Conservation (phyloP, 768 basidiomycete genomes). For the Phaeotremella skinneri region DNA sequence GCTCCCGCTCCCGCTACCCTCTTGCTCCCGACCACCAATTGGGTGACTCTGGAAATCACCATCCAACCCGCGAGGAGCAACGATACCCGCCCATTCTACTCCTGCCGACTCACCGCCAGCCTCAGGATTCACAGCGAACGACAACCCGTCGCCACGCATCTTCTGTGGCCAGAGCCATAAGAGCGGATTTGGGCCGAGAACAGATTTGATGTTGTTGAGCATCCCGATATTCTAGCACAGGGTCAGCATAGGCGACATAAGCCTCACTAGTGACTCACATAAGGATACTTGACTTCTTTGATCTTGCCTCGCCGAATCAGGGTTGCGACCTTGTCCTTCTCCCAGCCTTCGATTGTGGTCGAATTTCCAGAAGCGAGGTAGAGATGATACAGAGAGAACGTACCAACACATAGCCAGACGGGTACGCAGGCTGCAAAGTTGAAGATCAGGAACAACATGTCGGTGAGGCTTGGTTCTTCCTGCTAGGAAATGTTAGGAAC, state of each 20-base stretch:
- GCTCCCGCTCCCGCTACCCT: constrained; percentile 14
- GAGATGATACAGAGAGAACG: constrained; percentile 89
- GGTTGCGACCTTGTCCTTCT: constrained; percentile 89
- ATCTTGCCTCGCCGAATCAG: constrained; percentile 82
- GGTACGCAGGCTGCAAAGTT: constrained; percentile 84
- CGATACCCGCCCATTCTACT: constrained; percentile 40
- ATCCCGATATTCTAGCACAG: constrained; percentile 69
- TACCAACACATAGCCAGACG: constrained; percentile 80
- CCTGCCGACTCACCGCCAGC: constrained; percentile 47
- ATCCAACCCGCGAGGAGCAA: constrained; percentile 23
- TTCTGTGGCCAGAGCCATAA: constrained; percentile 82
- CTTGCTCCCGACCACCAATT: constrained; percentile 23
- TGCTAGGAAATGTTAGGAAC: constrained; percentile 42
- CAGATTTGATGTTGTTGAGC: constrained; percentile 67
- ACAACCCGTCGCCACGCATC: constrained; percentile 68
- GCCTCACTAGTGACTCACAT: constrained; percentile 59
- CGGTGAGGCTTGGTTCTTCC: constrained; percentile 66
- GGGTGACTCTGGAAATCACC: constrained; percentile 10
- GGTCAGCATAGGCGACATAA: constrained; percentile 15
- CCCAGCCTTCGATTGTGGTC: constrained; percentile 97
- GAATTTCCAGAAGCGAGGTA: constrained; percentile 72
- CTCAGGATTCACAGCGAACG: constrained; percentile 66
- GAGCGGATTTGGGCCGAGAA: constrained; percentile 71
- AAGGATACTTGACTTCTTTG: constrained; percentile 88
- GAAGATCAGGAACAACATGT: constrained; percentile 79